Percentiles rank a stretch among this genome's conserved stretches.
These are phyloP conservation scores for Euphorbia pulcherrima DNA, from an alignment of 345 rosid genomes.

Conservation along the genomic window DNA sequence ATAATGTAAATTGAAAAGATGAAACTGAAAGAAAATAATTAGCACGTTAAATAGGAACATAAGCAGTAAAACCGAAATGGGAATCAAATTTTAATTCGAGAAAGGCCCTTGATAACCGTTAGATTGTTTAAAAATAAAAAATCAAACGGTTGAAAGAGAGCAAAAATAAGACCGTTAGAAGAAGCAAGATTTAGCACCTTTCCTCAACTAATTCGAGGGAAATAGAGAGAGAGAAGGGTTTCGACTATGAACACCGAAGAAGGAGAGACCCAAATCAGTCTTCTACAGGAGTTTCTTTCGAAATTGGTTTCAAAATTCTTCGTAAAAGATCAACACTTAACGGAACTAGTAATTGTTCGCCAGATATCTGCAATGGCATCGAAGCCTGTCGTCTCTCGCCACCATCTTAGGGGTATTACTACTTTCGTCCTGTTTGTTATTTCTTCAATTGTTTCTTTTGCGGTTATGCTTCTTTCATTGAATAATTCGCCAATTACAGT, in stretches of 20 bases:
- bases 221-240: slow-evolving; percentile 36
- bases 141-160: slow-evolving; percentile 28
- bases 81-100: background rate
- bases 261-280: slow-evolving; percentile 40
- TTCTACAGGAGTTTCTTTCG: slow-evolving; percentile 63
- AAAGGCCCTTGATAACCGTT: slow-evolving; percentile 16
- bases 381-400: slow-evolving; percentile 33
- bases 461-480: background rate
- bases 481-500: too few species aligned
- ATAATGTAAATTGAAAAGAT: too few species aligned
- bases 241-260: slow-evolving; percentile 37
- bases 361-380: slow-evolving; percentile 45
- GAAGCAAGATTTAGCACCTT: background rate
- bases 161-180: slow-evolving; percentile 41
- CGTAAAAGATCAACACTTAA: slow-evolving; percentile 30
- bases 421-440: background rate
- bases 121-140: slow-evolving; percentile 20
- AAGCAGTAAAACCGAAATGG: too few species aligned
- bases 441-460: background rate
- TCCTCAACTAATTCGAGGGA: background rate
- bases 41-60: too few species aligned
- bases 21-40: too few species aligned
- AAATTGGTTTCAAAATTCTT: slow-evolving; percentile 52
- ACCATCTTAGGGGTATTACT: slow-evolving; percentile 31
- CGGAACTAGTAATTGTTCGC: slow-evolving; percentile 27